Conservation (phyloP, 2,329 filamentous ascomycete species). For the Berkeleyomyces rouxiae region DNA sequence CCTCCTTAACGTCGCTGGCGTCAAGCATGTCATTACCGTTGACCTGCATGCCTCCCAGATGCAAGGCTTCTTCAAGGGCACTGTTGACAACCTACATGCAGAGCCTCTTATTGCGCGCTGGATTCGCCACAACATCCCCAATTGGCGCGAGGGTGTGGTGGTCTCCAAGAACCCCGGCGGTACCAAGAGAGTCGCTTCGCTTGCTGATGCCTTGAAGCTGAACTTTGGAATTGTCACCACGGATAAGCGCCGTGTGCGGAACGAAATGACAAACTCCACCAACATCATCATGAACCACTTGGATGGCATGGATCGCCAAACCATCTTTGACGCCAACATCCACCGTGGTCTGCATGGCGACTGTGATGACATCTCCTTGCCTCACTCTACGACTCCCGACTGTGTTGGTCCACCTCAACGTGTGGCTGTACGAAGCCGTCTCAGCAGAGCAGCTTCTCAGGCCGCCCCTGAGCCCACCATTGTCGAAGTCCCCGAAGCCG, state of each 20-base stretch:
- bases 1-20: slow-evolving; percentile 77
- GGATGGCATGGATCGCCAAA: slow-evolving; percentile 38
- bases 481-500: slow-evolving; percentile 9
- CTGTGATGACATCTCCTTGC: slow-evolving; percentile 6
- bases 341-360: slow-evolving; percentile 14
- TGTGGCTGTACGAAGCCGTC: background rate
- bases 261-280: slow-evolving; percentile 57
- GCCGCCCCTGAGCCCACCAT: slow-evolving; percentile 5
- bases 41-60: slow-evolving; percentile 96
- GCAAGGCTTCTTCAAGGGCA: slow-evolving; percentile 97
- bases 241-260: slow-evolving; percentile 48
- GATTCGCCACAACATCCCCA: slow-evolving; percentile 75
- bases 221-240: slow-evolving; percentile 96
- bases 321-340: slow-evolving; percentile 22
- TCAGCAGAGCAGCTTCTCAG: slow-evolving; percentile 1
- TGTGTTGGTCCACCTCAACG: slow-evolving; percentile 9
- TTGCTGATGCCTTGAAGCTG: slow-evolving; percentile 88
- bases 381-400: background rate
- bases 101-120: slow-evolving; percentile 90
- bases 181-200: slow-evolving; percentile 88
- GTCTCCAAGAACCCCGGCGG: slow-evolving; percentile 97
- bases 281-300: slow-evolving; percentile 62
- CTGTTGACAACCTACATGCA: slow-evolving; percentile 91
- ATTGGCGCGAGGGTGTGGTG: slow-evolving; percentile 84
- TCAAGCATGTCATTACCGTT: slow-evolving; percentile 94